phyloP scores from a whole-genome alignment of 176 grass and related monocot species.

The Pontederia crassipes region DNA sequence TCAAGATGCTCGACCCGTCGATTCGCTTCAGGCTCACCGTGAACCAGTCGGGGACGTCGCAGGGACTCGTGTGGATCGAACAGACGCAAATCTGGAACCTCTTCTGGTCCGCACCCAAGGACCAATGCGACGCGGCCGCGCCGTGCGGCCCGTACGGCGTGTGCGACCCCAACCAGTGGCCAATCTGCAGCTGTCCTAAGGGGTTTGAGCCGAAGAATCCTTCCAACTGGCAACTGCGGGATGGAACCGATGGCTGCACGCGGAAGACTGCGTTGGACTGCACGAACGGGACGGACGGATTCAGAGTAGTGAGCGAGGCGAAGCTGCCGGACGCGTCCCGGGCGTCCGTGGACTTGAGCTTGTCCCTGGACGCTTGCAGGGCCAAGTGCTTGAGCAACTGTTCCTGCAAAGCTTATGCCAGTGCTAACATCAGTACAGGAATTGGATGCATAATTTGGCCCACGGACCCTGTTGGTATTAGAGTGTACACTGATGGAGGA shows the following conservation, averaged over 20 bases:
- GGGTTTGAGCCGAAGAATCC: neutral
- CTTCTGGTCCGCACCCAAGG: neutral
- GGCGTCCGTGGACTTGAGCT: constrained; percentile 4
- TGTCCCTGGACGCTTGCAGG: constrained; percentile 5
- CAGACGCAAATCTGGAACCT: neutral
- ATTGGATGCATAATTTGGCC: neutral
- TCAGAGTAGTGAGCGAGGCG: constrained; percentile 24
- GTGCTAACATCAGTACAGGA: neutral
- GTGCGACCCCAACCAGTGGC: neutral
- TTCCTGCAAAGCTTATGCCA: constrained; percentile 15
- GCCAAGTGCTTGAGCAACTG: constrained; percentile 17
- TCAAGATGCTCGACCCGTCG: constrained; percentile 12
- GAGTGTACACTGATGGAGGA: neutral
- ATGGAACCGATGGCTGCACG: constrained; percentile 21
- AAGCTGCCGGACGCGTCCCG: constrained; percentile 42
- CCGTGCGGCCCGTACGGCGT: neutral
- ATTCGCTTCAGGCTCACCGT: neutral
- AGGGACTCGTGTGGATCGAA: neutral
- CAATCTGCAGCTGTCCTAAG: neutral
- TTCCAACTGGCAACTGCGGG: neutral
- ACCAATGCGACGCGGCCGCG: neutral
- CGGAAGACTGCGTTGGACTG: constrained; percentile 19
- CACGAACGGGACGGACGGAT: constrained; percentile 21
- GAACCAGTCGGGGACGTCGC: neutral
- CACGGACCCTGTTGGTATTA: neutral